Conservation (phyloP, 495 filamentous ascomycete species). For the Xylaria cubensis region DNA sequence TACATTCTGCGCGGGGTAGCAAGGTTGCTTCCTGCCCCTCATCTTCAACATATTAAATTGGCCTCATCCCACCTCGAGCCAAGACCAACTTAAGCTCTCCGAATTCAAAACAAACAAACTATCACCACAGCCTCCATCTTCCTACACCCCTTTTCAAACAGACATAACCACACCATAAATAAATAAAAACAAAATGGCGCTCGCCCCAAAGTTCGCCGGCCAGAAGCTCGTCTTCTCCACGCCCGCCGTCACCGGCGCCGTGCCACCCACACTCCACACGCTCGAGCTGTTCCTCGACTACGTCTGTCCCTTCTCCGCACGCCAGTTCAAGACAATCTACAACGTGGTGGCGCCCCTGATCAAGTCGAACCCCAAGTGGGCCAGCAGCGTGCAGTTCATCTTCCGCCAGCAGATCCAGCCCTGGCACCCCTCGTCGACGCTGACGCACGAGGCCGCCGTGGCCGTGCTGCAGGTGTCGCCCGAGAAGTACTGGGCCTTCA, state of each 20-base stretch:
- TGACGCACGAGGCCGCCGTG: conserved; percentile 84
- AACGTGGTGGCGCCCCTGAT: conserved; percentile 62
- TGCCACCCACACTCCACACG: conserved; percentile 66
- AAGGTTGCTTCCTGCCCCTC: background rate
- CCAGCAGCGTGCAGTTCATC: conserved; percentile 69
- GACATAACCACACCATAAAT: background rate
- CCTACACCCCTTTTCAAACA: background rate
- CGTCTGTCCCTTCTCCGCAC: conserved; percentile 71
- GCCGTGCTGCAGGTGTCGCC: conserved; percentile 74
- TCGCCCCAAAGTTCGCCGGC: conserved; percentile 78
- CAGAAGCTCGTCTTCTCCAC: conserved; percentile 61
- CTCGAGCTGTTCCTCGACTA: conserved; percentile 87
- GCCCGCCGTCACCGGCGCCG: conserved; percentile 40
- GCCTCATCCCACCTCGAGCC: background rate
- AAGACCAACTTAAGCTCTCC: background rate
- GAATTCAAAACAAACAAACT: background rate
- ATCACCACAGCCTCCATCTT: too few relatives aligned
- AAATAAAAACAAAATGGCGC: conserved; percentile 61
- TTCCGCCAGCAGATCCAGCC: conserved; percentile 94
- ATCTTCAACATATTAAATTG: background rate
- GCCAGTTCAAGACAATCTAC: conserved; percentile 77
- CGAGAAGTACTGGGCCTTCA: conserved; percentile 78
- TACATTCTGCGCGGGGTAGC: background rate
- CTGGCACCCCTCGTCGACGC: conserved; percentile 91
- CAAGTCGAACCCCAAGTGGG: conserved; percentile 57